A percentile compares a stretch with the other conserved stretches of the same genome.
Conservation (phyloP, 768 basidiomycete genomes). For the Xerocomellus intermedius region DNA sequence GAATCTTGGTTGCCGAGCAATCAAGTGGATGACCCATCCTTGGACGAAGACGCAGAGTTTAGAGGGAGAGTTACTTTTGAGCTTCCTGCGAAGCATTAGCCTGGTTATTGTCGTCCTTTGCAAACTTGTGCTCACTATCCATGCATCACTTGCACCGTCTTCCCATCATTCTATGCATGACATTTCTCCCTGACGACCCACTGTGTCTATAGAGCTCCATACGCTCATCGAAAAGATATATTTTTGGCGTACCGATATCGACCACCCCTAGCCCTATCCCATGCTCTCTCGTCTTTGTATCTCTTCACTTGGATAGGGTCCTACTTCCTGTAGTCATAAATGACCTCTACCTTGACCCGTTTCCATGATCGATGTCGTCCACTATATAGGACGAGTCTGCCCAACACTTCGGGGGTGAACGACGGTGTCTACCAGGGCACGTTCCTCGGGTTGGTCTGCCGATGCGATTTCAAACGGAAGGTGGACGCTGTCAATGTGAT, state of each 20-base stretch:
- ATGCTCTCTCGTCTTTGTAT: constrained; percentile 3
- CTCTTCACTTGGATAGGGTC: constrained; percentile 1
- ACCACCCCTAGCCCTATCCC: neutral
- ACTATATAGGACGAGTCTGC: constrained; percentile 2
- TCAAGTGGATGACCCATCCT: constrained; percentile 5
- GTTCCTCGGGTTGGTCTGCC: constrained; percentile 34
- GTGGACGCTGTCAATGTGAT: constrained; percentile 28
- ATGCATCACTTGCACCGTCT: neutral
- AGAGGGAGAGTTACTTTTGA: constrained; percentile 23
- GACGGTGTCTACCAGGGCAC: constrained; percentile 31
- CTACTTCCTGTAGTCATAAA: constrained; percentile 9
- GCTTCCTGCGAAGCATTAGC: constrained; percentile 10
- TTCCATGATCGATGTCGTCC: neutral
- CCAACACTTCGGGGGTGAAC: constrained; percentile 6
- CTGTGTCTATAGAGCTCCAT: constrained; percentile 6
- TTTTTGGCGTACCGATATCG: neutral
- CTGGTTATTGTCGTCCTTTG: neutral
- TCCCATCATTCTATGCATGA: neutral
- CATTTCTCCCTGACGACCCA: neutral
- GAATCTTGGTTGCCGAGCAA: constrained; percentile 14
- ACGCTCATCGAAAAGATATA: neutral
- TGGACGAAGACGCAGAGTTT: constrained; percentile 18
- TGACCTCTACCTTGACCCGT: neutral
- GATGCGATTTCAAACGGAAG: constrained; percentile 45
- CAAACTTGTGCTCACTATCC: neutral